Conservation (phyloP, 1,284 basidiomycete genomes). For the Erythrobasidium hasegawianum region DNA sequence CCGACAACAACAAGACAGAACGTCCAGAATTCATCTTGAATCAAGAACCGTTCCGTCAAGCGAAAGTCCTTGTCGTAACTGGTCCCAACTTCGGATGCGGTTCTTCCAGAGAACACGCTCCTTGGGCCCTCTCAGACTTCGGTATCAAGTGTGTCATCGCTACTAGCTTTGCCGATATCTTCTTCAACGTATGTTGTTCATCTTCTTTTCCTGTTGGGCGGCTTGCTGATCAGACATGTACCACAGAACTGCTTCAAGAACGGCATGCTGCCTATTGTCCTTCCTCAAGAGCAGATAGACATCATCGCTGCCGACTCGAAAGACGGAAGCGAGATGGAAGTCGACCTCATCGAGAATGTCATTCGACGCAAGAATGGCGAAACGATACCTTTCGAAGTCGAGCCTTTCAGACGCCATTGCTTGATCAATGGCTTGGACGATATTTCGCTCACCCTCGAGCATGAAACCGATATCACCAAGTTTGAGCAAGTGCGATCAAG, state of each 20-base stretch:
- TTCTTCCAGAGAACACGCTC: slow-evolving; percentile 85
- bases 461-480: slow-evolving; percentile 61
- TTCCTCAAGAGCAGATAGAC: slow-evolving; percentile 72
- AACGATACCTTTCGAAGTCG: slow-evolving; percentile 70
- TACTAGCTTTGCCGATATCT: slow-evolving; percentile 91
- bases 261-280: slow-evolving; percentile 81
- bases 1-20: slow-evolving; percentile 67
- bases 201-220: too few species aligned
- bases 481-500: slow-evolving; percentile 74
- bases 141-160: slow-evolving; percentile 89
- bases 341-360: slow-evolving; percentile 84
- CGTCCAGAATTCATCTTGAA: slow-evolving; percentile 87
- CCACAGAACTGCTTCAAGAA: slow-evolving; percentile 50
- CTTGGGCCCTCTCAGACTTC: slow-evolving; percentile 95
- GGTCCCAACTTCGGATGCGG: slow-evolving; percentile 94
- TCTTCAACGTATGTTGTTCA: slow-evolving; percentile 56
- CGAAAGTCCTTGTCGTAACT: slow-evolving; percentile 82
- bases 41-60: slow-evolving; percentile 70
- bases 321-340: slow-evolving; percentile 73
- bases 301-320: slow-evolving; percentile 75
- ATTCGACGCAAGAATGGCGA: slow-evolving; percentile 72
- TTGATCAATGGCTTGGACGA: slow-evolving; percentile 91
- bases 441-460: slow-evolving; percentile 77
- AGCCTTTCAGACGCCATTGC: slow-evolving; percentile 85
- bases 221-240: too few species aligned